Conservation (phyloP, 345 rosid genomes). For the Syzygium grande region DNA sequence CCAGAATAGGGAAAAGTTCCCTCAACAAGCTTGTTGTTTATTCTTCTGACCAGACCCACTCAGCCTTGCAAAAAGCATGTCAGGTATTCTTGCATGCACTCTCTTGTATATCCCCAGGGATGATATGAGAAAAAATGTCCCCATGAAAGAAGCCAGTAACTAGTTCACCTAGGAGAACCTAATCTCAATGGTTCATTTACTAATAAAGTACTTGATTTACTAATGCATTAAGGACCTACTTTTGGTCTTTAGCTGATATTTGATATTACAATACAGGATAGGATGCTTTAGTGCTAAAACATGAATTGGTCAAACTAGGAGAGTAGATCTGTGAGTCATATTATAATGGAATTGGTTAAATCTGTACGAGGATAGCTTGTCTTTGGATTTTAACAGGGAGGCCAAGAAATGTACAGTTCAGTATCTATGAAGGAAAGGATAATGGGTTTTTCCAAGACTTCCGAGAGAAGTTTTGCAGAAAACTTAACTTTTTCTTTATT, state of each 20-base stretch:
- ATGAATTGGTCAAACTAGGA: neutral
- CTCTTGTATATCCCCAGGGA: neutral
- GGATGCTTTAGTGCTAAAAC: neutral
- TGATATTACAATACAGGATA: neutral
- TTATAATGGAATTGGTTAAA: neutral
- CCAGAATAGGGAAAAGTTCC: slow-evolving; percentile 44
- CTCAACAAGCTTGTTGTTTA: slow-evolving; percentile 78
- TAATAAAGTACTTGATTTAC: neutral
- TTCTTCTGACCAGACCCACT: slow-evolving; percentile 85
- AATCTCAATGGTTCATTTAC: neutral
- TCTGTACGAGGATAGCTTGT: neutral
- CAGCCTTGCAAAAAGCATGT: slow-evolving; percentile 77
- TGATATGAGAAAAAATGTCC: neutral
- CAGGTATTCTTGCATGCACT: slow-evolving; percentile 39
- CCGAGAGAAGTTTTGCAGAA: neutral
- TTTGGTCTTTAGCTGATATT: neutral
- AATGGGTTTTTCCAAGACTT: neutral
- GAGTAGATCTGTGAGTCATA: neutral
- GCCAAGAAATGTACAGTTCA: neutral
- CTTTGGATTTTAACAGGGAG: neutral
- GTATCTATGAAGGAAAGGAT: neutral
- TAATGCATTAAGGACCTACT: neutral
- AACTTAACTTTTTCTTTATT: neutral
- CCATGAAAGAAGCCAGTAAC: neutral
- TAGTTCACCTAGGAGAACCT: neutral